Evolutionary conservation across 2,329 filamentous ascomycete genomes (phyloP).

Genomic region (Cercospora brassicicola): DNA sequence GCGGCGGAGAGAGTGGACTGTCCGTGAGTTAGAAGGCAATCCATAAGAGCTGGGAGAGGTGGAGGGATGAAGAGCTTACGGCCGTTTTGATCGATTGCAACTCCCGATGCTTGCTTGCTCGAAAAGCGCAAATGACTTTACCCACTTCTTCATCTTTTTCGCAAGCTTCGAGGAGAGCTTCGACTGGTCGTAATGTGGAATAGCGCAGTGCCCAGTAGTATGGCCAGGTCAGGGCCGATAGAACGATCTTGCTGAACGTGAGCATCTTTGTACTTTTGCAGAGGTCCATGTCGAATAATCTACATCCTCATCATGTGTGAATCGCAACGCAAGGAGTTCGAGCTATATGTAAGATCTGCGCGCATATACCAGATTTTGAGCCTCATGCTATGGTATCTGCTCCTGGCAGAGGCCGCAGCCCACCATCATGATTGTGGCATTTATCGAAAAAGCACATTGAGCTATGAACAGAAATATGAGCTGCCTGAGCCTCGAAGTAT

Average conservation of each 20-base stretch:
- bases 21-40: too few species aligned
- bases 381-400: neutral
- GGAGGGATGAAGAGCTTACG: too few species aligned
- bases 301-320: neutral
- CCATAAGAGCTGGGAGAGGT: too few species aligned
- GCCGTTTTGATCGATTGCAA: too few species aligned
- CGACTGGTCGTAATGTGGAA: neutral
- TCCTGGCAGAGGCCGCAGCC: neutral
- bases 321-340: neutral
- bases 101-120: too few species aligned
- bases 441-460: neutral
- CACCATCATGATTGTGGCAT: neutral
- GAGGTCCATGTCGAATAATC: neutral
- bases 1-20: too few species aligned
- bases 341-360: neutral
- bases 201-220: neutral
- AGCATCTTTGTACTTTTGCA: neutral
- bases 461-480: neutral
- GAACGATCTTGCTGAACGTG: neutral
- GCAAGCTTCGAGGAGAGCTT: neutral
- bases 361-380: neutral
- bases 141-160: neutral
- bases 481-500: neutral
- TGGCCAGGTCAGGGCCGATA: neutral
- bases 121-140: too few species aligned